Base-by-base conservation (phyloP, 2,329 filamentous ascomycete genomes). In the Trichocomaceae sp. region DNA sequence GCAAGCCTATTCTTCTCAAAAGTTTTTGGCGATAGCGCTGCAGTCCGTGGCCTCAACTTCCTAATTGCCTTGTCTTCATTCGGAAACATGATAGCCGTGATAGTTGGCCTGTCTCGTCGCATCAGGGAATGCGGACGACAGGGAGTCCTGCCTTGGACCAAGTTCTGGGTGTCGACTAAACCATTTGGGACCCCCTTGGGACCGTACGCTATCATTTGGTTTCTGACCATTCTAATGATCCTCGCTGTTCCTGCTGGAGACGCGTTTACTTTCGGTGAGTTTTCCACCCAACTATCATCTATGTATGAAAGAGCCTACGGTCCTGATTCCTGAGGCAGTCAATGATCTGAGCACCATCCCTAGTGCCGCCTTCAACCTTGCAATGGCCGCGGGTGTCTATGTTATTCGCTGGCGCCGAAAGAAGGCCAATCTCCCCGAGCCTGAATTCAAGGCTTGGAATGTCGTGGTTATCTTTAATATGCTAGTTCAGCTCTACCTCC, bases 121-220 rank as follows among this genome's bases (percentile, higher is more conserved):
- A 78, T 85, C 31, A 75, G 83, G 8, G 83, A 85, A 63, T 82
- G 80, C 57, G 83, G 80, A n/a, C 78, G 79, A 55, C 81, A 84
- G 69, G 82, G 83, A 7, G 80, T 84, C 0, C 71, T 85, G 1
- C 82, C 82, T 0, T 84, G 67, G n/a, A 76, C 82, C 1, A 66
- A 67, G 1, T 80, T 85, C 57, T 86, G 83, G 83, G 81, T 80
- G 0, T 82, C 79, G 0, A 85, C 82, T 0, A 75, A 74, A 53
- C 83, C 83, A 0, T 85, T 85, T 55, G 83, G 82, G 1, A 86
- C 83, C 0, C 82, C 83, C 0, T 62, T 83, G 0, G 82, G 81
- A 0, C 81, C 83, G 0, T 83, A 84, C 57, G 50, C 76, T 1
- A 58, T 84, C 2, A 82, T 83, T 62, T 85, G 80, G 79, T 62